Conservation (phyloP, 306 rosid genomes). For the Malus asiatica region DNA sequence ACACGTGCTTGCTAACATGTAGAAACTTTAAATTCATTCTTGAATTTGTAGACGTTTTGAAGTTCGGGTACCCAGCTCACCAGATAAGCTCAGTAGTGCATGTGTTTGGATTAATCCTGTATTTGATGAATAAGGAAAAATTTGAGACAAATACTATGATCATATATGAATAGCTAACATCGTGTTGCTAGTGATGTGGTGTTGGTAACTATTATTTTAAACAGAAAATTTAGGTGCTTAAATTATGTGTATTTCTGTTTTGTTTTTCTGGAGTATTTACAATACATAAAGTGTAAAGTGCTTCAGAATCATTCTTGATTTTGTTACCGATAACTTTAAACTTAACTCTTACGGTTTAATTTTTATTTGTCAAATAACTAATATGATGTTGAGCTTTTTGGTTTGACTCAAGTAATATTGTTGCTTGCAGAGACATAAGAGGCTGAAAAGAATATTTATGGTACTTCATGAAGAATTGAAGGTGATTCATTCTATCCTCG, state of each 20-base stretch:
- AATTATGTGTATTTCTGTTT: background rate
- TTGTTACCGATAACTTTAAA: background rate
- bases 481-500: constrained; percentile 38
- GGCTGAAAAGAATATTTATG: constrained; percentile 79
- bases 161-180: background rate
- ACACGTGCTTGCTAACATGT: background rate
- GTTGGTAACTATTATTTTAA: background rate
- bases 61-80: background rate
- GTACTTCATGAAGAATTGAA: constrained; percentile 77
- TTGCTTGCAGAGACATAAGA: constrained; percentile 78
- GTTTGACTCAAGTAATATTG: constrained; percentile 4
- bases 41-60: background rate
- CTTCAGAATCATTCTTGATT: background rate
- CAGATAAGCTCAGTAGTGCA: background rate
- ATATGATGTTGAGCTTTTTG: background rate
- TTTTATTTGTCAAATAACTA: background rate
- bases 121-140: background rate
- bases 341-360: background rate
- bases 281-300: too few relatives aligned
- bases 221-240: background rate
- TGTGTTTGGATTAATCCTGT: background rate
- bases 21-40: background rate
- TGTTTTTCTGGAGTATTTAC: background rate
- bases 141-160: background rate
- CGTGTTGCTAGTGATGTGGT: background rate